phyloP scores from a whole-genome alignment of 768 basidiomycete species.

The Leccinum subgranulosum region DNA sequence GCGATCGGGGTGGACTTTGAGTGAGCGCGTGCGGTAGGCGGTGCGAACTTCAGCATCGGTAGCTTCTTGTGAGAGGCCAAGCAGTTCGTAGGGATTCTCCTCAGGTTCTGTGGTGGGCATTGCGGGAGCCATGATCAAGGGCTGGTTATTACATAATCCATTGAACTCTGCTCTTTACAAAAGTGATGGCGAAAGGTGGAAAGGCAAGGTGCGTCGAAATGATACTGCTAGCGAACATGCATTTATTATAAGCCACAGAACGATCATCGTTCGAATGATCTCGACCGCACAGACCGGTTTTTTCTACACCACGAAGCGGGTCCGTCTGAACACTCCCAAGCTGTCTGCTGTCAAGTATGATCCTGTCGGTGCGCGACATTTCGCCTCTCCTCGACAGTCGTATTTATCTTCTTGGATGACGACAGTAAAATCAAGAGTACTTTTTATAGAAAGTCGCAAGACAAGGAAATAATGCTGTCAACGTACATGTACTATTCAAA shows the following conservation, averaged over 20 bases:
- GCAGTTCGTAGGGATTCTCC: conserved; percentile 69
- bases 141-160: conserved; percentile 8
- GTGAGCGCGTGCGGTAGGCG: conserved; percentile 73
- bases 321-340: conserved; percentile 65
- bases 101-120: conserved; percentile 47
- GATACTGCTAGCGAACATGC: neutral
- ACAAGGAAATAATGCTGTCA: conserved; percentile 48
- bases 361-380: conserved; percentile 60
- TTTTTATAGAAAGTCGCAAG: conserved; percentile 80
- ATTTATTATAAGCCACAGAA: conserved; percentile 42
- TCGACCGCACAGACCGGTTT: conserved; percentile 91
- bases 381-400: neutral
- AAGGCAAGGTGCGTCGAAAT: conserved; percentile 51
- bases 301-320: conserved; percentile 83
- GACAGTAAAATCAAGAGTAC: conserved; percentile 64
- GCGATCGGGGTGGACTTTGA: conserved; percentile 86
- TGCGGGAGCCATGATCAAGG: conserved; percentile 22
- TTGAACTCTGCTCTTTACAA: neutral
- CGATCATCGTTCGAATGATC: conserved; percentile 81
- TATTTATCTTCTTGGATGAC: neutral
- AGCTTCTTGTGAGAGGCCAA: conserved; percentile 57
- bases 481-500: neutral
- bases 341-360: conserved; percentile 92
- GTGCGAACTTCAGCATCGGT: conserved; percentile 77
- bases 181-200: conserved; percentile 54